phyloP scores from a whole-genome alignment of 2,329 filamentous ascomycete species.

The Orbilia quercus region DNA sequence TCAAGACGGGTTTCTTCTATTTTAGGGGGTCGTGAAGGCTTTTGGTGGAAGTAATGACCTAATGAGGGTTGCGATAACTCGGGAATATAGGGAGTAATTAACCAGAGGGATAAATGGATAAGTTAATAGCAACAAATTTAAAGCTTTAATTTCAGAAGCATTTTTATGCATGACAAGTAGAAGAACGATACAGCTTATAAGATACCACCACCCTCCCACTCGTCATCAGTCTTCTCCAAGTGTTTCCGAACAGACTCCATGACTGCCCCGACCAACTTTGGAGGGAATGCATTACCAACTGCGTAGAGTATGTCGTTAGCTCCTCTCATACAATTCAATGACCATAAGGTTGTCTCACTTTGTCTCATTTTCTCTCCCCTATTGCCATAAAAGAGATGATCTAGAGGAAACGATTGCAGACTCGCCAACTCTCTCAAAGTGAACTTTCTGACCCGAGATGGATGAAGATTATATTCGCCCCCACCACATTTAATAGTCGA shows the following conservation, averaged over 20 bases:
- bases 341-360: constrained; percentile 19
- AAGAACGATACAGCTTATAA: constrained; percentile 12
- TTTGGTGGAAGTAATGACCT: no score
- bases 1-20: no score
- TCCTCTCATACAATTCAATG: not conserved
- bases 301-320: not conserved
- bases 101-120: no score
- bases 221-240: constrained; percentile 49
- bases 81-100: no score
- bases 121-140: no score
- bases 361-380: constrained; percentile 51
- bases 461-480: constrained; percentile 74
- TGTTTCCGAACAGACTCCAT: constrained; percentile 48
- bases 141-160: not conserved
- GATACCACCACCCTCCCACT: constrained; percentile 48
- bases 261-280: constrained; percentile 44
- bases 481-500: constrained; percentile 73
- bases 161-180: not conserved
- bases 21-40: no score
- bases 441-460: constrained; percentile 71
- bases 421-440: constrained; percentile 76
- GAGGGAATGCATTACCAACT: constrained; percentile 53
- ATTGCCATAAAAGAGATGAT: constrained; percentile 68
- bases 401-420: constrained; percentile 75
- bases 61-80: no score